Conservation (phyloP, 345 rosid species). For the Lepidium didymum region DNA sequence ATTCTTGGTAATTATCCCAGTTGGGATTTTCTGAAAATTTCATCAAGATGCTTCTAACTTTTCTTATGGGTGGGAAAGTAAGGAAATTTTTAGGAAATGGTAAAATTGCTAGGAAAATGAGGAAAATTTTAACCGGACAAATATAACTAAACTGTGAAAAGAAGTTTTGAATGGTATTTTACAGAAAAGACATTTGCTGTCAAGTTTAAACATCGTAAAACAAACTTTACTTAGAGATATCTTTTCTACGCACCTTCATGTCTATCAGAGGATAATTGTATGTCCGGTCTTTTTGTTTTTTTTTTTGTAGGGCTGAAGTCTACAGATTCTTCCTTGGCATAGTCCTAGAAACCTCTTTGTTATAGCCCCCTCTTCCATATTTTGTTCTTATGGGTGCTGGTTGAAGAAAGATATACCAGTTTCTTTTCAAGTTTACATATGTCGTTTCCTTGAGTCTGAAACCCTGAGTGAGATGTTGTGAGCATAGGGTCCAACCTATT, state of each 20-base stretch:
- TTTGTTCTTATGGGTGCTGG: slow-evolving; percentile 42
- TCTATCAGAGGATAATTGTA: neutral
- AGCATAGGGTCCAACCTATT: slow-evolving; percentile 35
- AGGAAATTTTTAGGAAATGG: neutral
- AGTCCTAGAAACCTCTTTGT: slow-evolving; percentile 40
- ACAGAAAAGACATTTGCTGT: slow-evolving; percentile 5
- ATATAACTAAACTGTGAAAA: neutral
- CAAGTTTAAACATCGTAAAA: slow-evolving; percentile 31
- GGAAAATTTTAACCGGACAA: neutral
- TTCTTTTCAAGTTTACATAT: slow-evolving; percentile 26
- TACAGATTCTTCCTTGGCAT: slow-evolving; percentile 36
- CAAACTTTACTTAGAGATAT: slow-evolving; percentile 26
- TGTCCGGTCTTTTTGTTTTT: neutral
- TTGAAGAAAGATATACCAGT: slow-evolving; percentile 28
- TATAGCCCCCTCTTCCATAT: slow-evolving; percentile 26
- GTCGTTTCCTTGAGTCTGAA: slow-evolving; percentile 29
- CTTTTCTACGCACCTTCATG: slow-evolving; percentile 30
- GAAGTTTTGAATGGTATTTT: neutral
- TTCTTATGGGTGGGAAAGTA: neutral
- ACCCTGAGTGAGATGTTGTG: slow-evolving; percentile 36
- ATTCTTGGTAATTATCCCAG: neutral
- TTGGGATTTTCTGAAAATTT: neutral
- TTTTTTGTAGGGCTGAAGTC: slow-evolving; percentile 47
- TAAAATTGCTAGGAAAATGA: neutral
- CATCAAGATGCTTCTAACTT: neutral